Evolutionary conservation across 805 yeast species (phyloP), one percentile per base, ranked within the genome.

Genomic region (Ogataea allantospora): DNA sequence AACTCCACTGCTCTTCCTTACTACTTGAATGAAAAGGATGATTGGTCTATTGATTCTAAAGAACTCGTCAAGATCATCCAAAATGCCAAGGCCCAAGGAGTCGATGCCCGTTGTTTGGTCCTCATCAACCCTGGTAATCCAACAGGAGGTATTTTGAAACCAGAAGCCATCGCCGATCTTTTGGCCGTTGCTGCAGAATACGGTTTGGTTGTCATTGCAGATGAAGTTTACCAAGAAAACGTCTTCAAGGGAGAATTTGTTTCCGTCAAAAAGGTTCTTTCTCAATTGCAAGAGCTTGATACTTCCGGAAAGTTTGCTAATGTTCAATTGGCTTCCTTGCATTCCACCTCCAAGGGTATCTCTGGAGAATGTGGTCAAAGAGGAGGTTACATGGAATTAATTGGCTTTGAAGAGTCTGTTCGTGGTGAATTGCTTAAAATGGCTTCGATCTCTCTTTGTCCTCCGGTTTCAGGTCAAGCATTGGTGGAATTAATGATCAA

Each of bases 311-410:
- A 50, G 39, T 91, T 78, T 61, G 73, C 74, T 33, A 69, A 78
- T 44, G 91, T 93, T 26, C 95, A 88, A 60, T 72, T 93, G 42
- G 97, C 95, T 2, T 89, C 98, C 2, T 68, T 93, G 51, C 98
- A 93, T 63, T 88, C 98, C n/a, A 88, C 95, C 28, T 91, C 98
- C 9, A 93, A 93, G 65, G 99, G 99, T 62, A 88, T 88, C 51
- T 76, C 88, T 46, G 99, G 99, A 46, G 99, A 93, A 66, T 93
- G 99, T 73, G 99, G 99, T 44, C 99, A 93, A 69, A 80, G 99
- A 66, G 99, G 98, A 54, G 99, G 99, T 5, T 93, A 89, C 70
- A 85, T 93, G 93, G 99, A 93, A 65, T 66, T 89, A 6, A 75
- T 82, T 8, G 96, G 96, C 1, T 85, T 93, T 64, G 67, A 73